Base-by-base conservation (phyloP, 1,284 basidiomycete species). In the Exobasidium rhododendri region DNA sequence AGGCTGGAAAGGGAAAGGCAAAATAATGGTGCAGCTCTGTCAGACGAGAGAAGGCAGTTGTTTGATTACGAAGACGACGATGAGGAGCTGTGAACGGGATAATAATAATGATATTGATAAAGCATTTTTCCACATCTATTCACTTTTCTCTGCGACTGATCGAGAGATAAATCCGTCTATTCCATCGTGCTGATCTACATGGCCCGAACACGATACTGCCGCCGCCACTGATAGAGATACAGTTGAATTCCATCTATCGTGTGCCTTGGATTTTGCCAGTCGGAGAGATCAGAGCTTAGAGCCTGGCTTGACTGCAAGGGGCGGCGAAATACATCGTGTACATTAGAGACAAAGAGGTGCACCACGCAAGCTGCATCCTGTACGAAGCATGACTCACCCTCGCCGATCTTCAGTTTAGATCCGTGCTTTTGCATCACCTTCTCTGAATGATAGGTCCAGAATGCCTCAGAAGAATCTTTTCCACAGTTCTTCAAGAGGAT, bases 391-490 rank as follows among this genome's bases (percentile, higher is more conserved):
- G 20, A 67, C 61, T 77, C 67, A 62, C 73, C 70, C 60, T 71
- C 68, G 55, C 77, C 77, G 35, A 79, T 78, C 53, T 74, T 63
- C 60, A 61, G 62, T 52, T 76, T 65, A 4, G 53, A 30, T 6
- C 65, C 77, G 5, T 69, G 59, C 56, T 76, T 75, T 56, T 73
- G 66, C 44, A 79, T 63, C 24, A 79, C 64, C 59, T 77, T 71
- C 45, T 79, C 77, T 30, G 64, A 60, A 68, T 79, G 76, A 67
- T 74, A 78, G 49, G 69, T 71, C 66, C 67, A 70, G 65, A 78
- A 79, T 28, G 75, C 71, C 64, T 75, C 70, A 51, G 73, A 69
- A 20, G 76, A 71, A 63, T 79, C 76, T 65, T 74, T 77, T 53
- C 77, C 77, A 49, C 67, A 68, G 68, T 78, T 79, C 24, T 46